Evolutionary conservation across 108 stramenopile species (phyloP).

Genomic region (Cyclotella cryptica): DNA sequence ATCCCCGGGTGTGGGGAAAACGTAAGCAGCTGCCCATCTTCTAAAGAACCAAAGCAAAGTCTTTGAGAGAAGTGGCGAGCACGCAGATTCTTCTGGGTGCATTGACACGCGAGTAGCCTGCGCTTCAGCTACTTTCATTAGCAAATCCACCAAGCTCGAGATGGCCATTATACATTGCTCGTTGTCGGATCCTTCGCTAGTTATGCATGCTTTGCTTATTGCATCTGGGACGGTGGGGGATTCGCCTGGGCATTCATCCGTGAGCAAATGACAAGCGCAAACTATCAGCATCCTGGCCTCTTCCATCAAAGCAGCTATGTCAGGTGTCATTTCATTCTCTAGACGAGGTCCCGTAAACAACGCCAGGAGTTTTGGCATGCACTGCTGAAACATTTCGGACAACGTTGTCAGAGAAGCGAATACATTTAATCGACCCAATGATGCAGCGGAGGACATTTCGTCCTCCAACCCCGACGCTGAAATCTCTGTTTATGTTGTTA

Average conservation of each 20-base stretch:
- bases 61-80: slow-evolving; percentile 83
- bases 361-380: slow-evolving; percentile 61
- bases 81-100: slow-evolving; percentile 59
- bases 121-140: slow-evolving; percentile 70
- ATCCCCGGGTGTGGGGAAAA: slow-evolving; percentile 61
- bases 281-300: slow-evolving; percentile 80
- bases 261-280: slow-evolving; percentile 77
- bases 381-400: slow-evolving; percentile 59
- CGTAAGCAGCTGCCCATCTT: slow-evolving; percentile 82
- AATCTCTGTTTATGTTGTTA: slow-evolving; percentile 54
- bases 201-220: slow-evolving; percentile 58
- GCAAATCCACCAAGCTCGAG: slow-evolving; percentile 54
- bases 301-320: slow-evolving; percentile 80
- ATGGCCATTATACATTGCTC: slow-evolving; percentile 52
- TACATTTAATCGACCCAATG: slow-evolving; percentile 76
- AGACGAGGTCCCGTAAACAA: slow-evolving; percentile 56
- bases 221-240: slow-evolving; percentile 75
- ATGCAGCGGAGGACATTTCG: slow-evolving; percentile 74
- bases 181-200: slow-evolving; percentile 26
- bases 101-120: slow-evolving; percentile 71
- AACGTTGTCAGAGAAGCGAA: slow-evolving; percentile 60
- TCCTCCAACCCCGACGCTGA: slow-evolving; percentile 71
- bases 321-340: slow-evolving; percentile 58
- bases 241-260: slow-evolving; percentile 85
- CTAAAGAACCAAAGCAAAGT: slow-evolving; percentile 80